Base-by-base conservation (phyloP, 1,284 basidiomycete genomes). In the Apiotrichum domesticum region DNA sequence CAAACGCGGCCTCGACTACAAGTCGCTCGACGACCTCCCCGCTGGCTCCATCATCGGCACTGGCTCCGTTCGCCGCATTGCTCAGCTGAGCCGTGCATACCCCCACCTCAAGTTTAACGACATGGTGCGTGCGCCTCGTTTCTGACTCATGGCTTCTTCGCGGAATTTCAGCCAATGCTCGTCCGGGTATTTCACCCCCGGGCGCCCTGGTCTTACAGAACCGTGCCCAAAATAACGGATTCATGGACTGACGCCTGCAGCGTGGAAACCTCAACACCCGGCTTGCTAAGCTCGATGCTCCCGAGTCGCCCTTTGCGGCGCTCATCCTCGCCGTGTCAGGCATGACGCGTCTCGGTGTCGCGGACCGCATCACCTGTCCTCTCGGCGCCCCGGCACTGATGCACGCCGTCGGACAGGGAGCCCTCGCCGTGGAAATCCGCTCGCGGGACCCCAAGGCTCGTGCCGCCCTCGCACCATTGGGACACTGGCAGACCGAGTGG, bases 261-360 rank as follows among this genome's bases (percentile, higher is more conserved):
- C 63, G 85, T 51, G 66, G 68, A 3, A 69, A 71, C 61, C 62
- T 71, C 55, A 73, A 89, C 72, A 97, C 95, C 10, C 90, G 96
- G 37, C 77, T 98, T 13, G 81, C 83, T 51, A 99, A 98, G 78
- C 85, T 99, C 47, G 96, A 99, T 74, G 86, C 85, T 3, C 83
- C 86, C 8, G 49, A 48, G 21, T 85, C 88, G n/a, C 87, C 86
- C 15, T 98, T 87, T 75, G 82, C 87, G 34, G 95, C 92, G 1
- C 80, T 98, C 59, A 86, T 98, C 72, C 88, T 98, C 59, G 96
- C 96, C 21, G 89, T 89, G 65, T 91, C 95, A 3, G 96, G 96
- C 14, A 82, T 99, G 54, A 81, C 89, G n/a, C 89, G 95, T 33
- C 77, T 93, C 40, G 85, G 84, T 44, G 81, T 87, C 78, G 82